Percentiles rank a stretch among this genome's conserved stretches.
Evolutionary conservation across 768 basidiomycete species (phyloP).

Genomic region (Rhodotorula diobovata): DNA sequence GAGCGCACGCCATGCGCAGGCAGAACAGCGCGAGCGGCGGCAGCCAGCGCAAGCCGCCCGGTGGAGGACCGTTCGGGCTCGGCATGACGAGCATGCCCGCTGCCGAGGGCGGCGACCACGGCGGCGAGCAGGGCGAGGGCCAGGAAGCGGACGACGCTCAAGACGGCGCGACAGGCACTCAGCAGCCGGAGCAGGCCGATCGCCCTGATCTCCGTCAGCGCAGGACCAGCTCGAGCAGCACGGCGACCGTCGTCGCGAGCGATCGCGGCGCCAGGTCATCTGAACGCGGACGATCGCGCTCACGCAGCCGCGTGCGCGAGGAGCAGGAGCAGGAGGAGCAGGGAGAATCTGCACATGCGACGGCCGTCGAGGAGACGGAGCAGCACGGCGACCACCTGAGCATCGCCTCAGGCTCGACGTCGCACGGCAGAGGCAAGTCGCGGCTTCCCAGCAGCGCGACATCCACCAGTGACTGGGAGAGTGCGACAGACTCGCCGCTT

Average conservation of each 20-base stretch:
- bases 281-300: background rate
- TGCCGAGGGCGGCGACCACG: background rate
- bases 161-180: background rate
- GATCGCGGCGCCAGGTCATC: background rate
- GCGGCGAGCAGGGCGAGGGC: background rate
- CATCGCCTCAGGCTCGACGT: background rate
- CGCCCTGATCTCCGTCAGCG: conserved; percentile 5
- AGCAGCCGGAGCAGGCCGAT: background rate
- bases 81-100: conserved; percentile 32
- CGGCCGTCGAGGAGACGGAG: background rate
- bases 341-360: no score
- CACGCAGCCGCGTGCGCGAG: background rate
- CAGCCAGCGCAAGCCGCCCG: conserved; percentile 1
- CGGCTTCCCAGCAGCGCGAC: conserved; percentile 10
- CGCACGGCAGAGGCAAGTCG: background rate
- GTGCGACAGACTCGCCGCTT: conserved; percentile 34
- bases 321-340: background rate
- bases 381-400: background rate
- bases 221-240: conserved; percentile 22
- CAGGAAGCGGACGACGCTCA: background rate
- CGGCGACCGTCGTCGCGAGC: conserved; percentile 13
- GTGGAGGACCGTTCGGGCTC: conserved; percentile 14
- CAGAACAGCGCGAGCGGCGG: conserved; percentile 10
- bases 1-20: conserved; percentile 15
- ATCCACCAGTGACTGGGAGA: conserved; percentile 31